phyloP scores from a whole-genome alignment of 2,329 filamentous ascomycete genomes.

The Didymella glomerata region DNA sequence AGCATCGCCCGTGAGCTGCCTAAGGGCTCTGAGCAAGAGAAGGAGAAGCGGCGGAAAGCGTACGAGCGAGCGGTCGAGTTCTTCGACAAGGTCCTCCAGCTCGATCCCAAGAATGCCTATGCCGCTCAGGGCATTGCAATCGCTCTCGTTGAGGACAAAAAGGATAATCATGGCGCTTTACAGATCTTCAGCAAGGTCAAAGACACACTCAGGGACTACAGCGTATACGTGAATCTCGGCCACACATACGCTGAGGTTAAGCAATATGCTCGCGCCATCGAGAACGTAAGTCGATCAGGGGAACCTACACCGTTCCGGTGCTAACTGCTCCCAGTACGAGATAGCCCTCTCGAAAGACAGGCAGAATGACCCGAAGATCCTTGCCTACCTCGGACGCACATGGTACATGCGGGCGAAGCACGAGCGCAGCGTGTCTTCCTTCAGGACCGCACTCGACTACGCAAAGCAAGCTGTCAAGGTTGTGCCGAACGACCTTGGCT shows the following conservation, averaged over 20 bases:
- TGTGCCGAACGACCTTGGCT: slow-evolving; percentile 84
- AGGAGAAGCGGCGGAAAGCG: slow-evolving; percentile 84
- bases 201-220: slow-evolving; percentile 87
- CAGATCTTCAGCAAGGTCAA: slow-evolving; percentile 89
- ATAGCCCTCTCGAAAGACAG: slow-evolving; percentile 80
- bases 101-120: slow-evolving; percentile 96
- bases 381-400: slow-evolving; percentile 86
- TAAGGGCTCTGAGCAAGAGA: slow-evolving; percentile 86
- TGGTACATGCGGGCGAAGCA: slow-evolving; percentile 83
- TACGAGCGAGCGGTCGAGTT: slow-evolving; percentile 97
- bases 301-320: background rate
- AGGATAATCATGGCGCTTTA: slow-evolving; percentile 82
- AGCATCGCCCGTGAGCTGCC: slow-evolving; percentile 92
- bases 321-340: slow-evolving; percentile 71
- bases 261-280: slow-evolving; percentile 90
- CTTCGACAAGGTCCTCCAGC: slow-evolving; percentile 93
- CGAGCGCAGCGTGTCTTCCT: slow-evolving; percentile 68
- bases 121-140: slow-evolving; percentile 96
- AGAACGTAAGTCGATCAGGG: slow-evolving; percentile 64
- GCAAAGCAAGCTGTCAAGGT: slow-evolving; percentile 75
- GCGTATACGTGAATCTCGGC: slow-evolving; percentile 90
- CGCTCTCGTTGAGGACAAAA: slow-evolving; percentile 91
- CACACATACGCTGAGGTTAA: slow-evolving; percentile 91
- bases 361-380: slow-evolving; percentile 78
- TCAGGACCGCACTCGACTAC: slow-evolving; percentile 71